phyloP scores from a whole-genome alignment of 2,329 filamentous ascomycete species.

The Aureobasidium namibiae region DNA sequence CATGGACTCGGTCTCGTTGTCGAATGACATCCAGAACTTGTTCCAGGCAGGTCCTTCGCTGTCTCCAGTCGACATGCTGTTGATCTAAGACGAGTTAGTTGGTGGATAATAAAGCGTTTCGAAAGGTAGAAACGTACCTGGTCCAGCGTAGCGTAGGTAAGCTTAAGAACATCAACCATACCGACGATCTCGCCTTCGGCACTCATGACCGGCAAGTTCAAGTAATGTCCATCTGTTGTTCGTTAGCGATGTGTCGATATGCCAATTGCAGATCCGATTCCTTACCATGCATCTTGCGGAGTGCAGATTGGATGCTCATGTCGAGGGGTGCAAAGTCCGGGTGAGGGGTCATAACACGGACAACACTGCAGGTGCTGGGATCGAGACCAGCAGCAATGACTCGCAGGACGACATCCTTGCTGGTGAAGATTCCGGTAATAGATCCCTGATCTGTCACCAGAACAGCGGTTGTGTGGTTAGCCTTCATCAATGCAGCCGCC shows the following conservation, averaged over 20 bases:
- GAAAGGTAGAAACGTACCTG: slow-evolving; percentile 52
- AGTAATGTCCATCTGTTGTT: slow-evolving; percentile 76
- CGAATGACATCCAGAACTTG: slow-evolving; percentile 97
- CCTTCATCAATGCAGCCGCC: slow-evolving; percentile 92
- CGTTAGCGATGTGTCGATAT: neutral
- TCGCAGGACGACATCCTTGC: slow-evolving; percentile 95
- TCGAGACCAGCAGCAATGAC: slow-evolving; percentile 96
- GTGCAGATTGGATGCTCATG: slow-evolving; percentile 96
- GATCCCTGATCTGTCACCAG: slow-evolving; percentile 93
- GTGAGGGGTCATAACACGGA: slow-evolving; percentile 97
- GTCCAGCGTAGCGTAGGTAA: slow-evolving; percentile 95
- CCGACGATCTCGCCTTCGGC: slow-evolving; percentile 90
- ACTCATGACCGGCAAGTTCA: slow-evolving; percentile 98
- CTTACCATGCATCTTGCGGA: slow-evolving; percentile 98
- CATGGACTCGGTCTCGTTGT: slow-evolving; percentile 92
- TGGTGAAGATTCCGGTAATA: slow-evolving; percentile 98
- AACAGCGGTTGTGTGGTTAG: slow-evolving; percentile 95
- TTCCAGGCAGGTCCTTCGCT: slow-evolving; percentile 97
- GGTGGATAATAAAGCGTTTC: neutral
- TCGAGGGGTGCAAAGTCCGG: slow-evolving; percentile 97
- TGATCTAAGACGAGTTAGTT: slow-evolving; percentile 46
- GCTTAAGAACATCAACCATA: slow-evolving; percentile 97
- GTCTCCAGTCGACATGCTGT: slow-evolving; percentile 82
- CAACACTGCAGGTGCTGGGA: slow-evolving; percentile 89
- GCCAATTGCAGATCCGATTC: slow-evolving; percentile 16